Percentiles rank a stretch among this genome's conserved stretches.
Conservation (phyloP, 1,139 yeast species). For the Nakaseomyces delphensis region DNA sequence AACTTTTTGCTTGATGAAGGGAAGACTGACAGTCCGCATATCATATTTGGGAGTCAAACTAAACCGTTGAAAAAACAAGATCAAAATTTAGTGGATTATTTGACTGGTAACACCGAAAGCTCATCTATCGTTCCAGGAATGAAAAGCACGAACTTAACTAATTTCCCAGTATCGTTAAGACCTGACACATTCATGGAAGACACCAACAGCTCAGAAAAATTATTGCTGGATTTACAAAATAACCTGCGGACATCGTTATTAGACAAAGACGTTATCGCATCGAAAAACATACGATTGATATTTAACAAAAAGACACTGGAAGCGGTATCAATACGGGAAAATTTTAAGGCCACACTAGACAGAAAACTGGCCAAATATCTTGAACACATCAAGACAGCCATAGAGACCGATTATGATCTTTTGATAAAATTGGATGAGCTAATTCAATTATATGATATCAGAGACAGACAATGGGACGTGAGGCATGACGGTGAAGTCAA, state of each 20-base stretch:
- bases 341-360: slow-evolving; percentile 19
- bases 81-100: slow-evolving; percentile 3
- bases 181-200: not conserved
- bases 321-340: slow-evolving; percentile 19
- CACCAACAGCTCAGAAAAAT: not conserved
- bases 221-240: not conserved
- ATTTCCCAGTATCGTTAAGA: slow-evolving; percentile 1
- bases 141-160: not conserved
- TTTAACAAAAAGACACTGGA: slow-evolving; percentile 13
- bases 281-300: slow-evolving; percentile 7
- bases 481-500: slow-evolving; percentile 9
- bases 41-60: slow-evolving; percentile 1
- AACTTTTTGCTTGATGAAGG: slow-evolving; percentile 10
- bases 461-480: slow-evolving; percentile 15
- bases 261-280: not conserved
- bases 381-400: slow-evolving; percentile 8
- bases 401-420: slow-evolving; percentile 25
- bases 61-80: slow-evolving; percentile 7
- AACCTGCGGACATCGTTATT: not conserved
- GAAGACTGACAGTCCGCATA: slow-evolving; percentile 7
- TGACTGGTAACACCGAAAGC: not conserved
- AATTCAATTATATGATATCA: slow-evolving; percentile 12
- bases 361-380: slow-evolving; percentile 21
- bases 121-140: not conserved
- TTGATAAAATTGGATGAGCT: slow-evolving; percentile 14